A percentile compares a stretch with the other conserved stretches of the same genome.
Evolutionary conservation across 2,329 filamentous ascomycete species (phyloP).

Genomic region (Neofusicoccum kwambonambiense): DNA sequence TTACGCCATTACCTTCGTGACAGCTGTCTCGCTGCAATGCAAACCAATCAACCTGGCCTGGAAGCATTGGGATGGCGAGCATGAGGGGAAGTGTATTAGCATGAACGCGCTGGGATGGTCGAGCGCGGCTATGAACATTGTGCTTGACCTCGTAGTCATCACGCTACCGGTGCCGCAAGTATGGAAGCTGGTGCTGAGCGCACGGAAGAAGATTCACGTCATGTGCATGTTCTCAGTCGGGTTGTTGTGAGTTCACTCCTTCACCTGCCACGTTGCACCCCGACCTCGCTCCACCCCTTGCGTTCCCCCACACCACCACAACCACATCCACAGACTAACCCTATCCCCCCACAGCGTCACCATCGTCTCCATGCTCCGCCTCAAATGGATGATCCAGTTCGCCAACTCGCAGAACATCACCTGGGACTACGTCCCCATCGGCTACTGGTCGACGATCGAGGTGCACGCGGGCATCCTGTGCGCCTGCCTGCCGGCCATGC

Average conservation of each 20-base stretch:
- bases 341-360: constrained; percentile 35
- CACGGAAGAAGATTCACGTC: constrained; percentile 32
- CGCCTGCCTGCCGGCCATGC: constrained; percentile 34
- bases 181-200: constrained; percentile 29
- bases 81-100: constrained; percentile 35
- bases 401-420: constrained; percentile 41
- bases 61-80: constrained; percentile 31
- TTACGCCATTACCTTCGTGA: constrained; percentile 23
- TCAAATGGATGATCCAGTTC: constrained; percentile 45
- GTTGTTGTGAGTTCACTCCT: constrained; percentile 34
- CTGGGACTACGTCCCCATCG: constrained; percentile 35
- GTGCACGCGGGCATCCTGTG: constrained; percentile 38
- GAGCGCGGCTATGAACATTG: constrained; percentile 32
- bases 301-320: no score
- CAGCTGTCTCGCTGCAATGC: constrained; percentile 33
- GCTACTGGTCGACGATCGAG: constrained; percentile 38
- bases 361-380: constrained; percentile 44
- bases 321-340: no score
- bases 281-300: background rate
- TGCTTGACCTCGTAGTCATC: constrained; percentile 31
- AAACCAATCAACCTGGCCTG: constrained; percentile 34
- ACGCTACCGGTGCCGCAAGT: constrained; percentile 32
- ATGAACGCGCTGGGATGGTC: constrained; percentile 35
- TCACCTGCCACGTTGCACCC: no score
- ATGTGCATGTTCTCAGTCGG: constrained; percentile 40